Evolutionary conservation across 371 early-diverging fungal species (phyloP), one percentile per base, ranked within the genome.

Genomic region (Basidiobolus meristosporus): DNA sequence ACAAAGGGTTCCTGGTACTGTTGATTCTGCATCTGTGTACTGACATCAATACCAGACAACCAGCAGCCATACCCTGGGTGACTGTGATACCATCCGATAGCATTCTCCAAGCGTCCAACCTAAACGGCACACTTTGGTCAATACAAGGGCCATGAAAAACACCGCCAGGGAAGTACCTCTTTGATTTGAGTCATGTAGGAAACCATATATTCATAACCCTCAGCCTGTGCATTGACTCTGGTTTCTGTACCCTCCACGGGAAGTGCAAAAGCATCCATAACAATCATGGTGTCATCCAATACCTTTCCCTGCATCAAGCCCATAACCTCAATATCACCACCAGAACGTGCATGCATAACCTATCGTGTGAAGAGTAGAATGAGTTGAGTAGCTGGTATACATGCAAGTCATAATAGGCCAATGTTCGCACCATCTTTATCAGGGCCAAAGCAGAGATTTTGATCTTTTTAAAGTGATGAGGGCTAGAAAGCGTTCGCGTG

Each of bases 51-150:
- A 18, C 98, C 96, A 5, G 95, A 93, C 39, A 97, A 67, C 98
- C 98, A 97, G 60, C 96, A 95, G 1, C 96, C 95, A 51, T 95
- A 97, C 11, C 98, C 98, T 14, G 98, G 98, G 62, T 97, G 98
- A 31, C 82, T 81, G 54, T 97, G 98, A 63, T 97, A 97, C 98
- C 98, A 97, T 1, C 98, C 98, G 50, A 95, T 70, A 2, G 73
- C 88, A 52, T 93, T 88, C 51, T 97, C 98, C 4, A 80, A 51
- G 26, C 92, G 69, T 4, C 90, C 93, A n/a, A 86, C 81, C 77
- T 83, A 54, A 22, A 15, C 21, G 52, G 12, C 10, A 11, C 7
- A 59, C 16, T 6, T 22, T 30, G 17, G 29, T 11, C 10, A 46
- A 14, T 40, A 6, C 17, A 29, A 31, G 18, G 10, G 12, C 29